A percentile compares a stretch with the other conserved stretches of the same genome.
Evolutionary conservation across 2,329 filamentous ascomycete species (phyloP).

Genomic region (Arthrobotrys musiformis): DNA sequence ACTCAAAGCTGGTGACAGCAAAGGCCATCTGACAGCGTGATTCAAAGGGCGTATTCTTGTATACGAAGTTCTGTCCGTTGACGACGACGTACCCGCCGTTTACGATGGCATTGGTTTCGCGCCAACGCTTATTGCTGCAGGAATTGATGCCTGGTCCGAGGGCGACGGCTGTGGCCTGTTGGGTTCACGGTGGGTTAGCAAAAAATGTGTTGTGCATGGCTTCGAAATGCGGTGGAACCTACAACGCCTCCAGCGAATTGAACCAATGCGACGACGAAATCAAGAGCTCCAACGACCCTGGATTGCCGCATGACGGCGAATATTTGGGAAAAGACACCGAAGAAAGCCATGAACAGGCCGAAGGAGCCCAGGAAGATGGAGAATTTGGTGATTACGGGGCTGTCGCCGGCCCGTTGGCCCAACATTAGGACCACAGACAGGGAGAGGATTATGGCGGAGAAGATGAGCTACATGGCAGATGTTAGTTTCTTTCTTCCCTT

Average conservation of each 20-base stretch:
- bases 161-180: slow-evolving; percentile 42
- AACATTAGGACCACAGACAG: slow-evolving; percentile 42
- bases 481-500: no score
- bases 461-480: slow-evolving; percentile 15
- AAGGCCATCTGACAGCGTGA: slow-evolving; percentile 52
- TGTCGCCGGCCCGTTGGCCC: slow-evolving; percentile 45
- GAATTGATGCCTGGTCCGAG: slow-evolving; percentile 50
- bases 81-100: slow-evolving; percentile 48
- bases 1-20: slow-evolving; percentile 46
- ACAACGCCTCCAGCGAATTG: slow-evolving; percentile 51
- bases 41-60: slow-evolving; percentile 35
- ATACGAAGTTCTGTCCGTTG: slow-evolving; percentile 39
- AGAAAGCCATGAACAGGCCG: slow-evolving; percentile 43
- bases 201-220: slow-evolving; percentile 25
- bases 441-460: slow-evolving; percentile 39
- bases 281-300: slow-evolving; percentile 24
- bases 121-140: slow-evolving; percentile 42
- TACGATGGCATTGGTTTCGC: slow-evolving; percentile 35
- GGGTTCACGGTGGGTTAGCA: not conserved
- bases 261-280: slow-evolving; percentile 29
- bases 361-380: slow-evolving; percentile 37
- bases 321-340: slow-evolving; percentile 47
- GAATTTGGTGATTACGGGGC: slow-evolving; percentile 41
- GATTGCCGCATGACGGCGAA: slow-evolving; percentile 25
- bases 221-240: slow-evolving; percentile 30